Evolutionary conservation across 2,329 filamentous ascomycete genomes (phyloP).

Genomic region (Colletotrichum caudatum): DNA sequence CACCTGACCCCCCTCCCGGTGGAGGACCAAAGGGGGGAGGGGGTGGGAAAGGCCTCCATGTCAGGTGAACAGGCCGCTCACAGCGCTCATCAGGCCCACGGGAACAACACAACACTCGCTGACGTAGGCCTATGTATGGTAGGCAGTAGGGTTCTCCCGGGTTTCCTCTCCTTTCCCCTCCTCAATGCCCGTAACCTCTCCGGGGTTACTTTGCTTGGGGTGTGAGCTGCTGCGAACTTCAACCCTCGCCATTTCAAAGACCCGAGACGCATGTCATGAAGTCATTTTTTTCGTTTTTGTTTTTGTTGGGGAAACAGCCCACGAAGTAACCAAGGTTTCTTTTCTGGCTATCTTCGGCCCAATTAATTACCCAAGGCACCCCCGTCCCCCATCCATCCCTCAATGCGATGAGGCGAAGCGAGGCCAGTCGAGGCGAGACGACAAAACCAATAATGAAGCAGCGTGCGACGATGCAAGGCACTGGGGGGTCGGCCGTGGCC

Average conservation of each 20-base stretch:
- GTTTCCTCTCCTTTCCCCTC: constrained; percentile 13
- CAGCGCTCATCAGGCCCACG: constrained; percentile 35
- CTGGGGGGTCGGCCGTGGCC: constrained; percentile 29
- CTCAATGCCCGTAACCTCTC: constrained; percentile 15
- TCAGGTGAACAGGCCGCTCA: constrained; percentile 41
- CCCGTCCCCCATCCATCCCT: neutral
- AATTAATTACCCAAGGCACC: constrained; percentile 31
- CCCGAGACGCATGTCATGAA: constrained; percentile 20
- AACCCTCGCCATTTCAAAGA: constrained; percentile 36
- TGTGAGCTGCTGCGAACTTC: constrained; percentile 15
- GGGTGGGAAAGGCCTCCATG: constrained; percentile 12
- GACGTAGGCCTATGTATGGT: constrained; percentile 27
- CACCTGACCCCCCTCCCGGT: constrained; percentile 40
- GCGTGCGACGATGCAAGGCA: constrained; percentile 36
- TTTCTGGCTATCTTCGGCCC: constrained; percentile 30
- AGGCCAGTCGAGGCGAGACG: constrained; percentile 15
- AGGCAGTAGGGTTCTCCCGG: constrained; percentile 30
- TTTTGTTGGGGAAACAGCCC: constrained; percentile 21
- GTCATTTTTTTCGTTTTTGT: constrained; percentile 6
- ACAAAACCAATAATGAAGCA: constrained; percentile 22
- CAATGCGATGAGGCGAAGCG: constrained; percentile 32
- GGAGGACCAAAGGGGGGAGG: constrained; percentile 23
- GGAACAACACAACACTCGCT: constrained; percentile 40
- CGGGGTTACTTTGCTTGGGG: neutral
- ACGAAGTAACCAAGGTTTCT: neutral